Evolutionary conservation across 2,329 filamentous ascomycete genomes (phyloP), one percentile per base, ranked within the genome.

Genomic region (Fusarium zealandicum): DNA sequence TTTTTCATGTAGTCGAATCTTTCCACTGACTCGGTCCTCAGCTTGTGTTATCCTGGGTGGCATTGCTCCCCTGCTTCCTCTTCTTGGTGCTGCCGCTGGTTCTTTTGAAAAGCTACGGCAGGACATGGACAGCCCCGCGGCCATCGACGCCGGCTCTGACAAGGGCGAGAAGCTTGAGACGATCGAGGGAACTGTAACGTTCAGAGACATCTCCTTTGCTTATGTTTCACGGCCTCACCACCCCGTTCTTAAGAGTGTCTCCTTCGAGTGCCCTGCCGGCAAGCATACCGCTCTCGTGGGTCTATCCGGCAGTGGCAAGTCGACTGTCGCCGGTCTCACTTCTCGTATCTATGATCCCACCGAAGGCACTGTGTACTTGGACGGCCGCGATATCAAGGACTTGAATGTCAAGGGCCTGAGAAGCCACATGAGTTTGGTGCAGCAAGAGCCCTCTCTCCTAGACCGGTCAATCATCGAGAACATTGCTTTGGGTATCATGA

Each of bases 41-140:
- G 77, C 84, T 20, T 85, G 84, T 8, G 82, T 89, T 41, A 79
- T 88, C 28, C 76, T 89, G 18, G 84, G 85, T 25, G 80, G 81
- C 45, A 83, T 88, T 42, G 85, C 84, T 0, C 86, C 86, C 0
- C 80, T 88, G 41, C 72, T 89, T 12, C 83, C 85, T 12, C 80
- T 86, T 10, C 82, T 89, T 27, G 81, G 82, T 2, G 76, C 80
- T 27, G 85, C 85, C 1, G 78, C 83, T 2, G 78, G 82, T 2
- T 73, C 86, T 1, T 90, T 82, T 61, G 72, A 80, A 50, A 84
- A 85, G 42, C 72, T 90, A 6, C 76, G 77, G 12, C 74, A 78
- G 28, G 85, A 87, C 37, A 86, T 89, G 41, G 78, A 85, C 12
- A 76, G 77, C 5, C 73, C 75, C 11, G 75, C 78, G 4, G 42